Conservation (phyloP, 257 asterid species). For the Solanum infundibuliforme region DNA sequence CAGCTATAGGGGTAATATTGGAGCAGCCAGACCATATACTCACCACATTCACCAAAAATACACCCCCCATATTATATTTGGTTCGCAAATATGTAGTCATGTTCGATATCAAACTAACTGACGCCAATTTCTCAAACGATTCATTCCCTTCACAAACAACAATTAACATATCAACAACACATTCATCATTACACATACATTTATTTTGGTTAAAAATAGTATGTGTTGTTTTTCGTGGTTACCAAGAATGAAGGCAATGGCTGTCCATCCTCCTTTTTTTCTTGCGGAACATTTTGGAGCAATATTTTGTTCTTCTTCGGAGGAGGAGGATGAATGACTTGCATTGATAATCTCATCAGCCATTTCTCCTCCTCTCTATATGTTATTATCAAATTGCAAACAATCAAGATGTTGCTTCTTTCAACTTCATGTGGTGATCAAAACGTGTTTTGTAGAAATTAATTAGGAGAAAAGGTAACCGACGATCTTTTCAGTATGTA, state of each 20-base stretch:
- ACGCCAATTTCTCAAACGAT: conserved; percentile 82
- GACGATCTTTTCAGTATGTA: background rate
- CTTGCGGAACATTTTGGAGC: conserved; percentile 4
- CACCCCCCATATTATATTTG: conserved; percentile 50
- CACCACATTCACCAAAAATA: conserved; percentile 53
- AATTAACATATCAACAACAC: background rate
- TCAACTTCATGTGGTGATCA: background rate
- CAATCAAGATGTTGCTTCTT: background rate
- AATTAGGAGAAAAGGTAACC: background rate
- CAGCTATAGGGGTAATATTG: conserved; percentile 45
- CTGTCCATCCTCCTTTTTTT: conserved; percentile 61
- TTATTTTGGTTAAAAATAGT: background rate
- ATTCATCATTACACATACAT: too few species aligned
- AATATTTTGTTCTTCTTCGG: background rate
- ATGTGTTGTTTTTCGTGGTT: background rate
- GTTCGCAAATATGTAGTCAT: conserved; percentile 51
- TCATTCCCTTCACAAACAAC: conserved; percentile 38
- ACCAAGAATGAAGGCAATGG: conserved; percentile 72
- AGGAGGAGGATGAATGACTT: conserved; percentile 12
- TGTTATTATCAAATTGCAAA: background rate
- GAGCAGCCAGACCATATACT: conserved; percentile 57
- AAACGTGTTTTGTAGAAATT: background rate
- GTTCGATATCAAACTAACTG: conserved; percentile 64
- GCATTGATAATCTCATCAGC: background rate
- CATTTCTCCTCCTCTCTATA: background rate